Evolutionary conservation across 257 asterid genomes (phyloP).

Genomic region (Plantago elongata): DNA sequence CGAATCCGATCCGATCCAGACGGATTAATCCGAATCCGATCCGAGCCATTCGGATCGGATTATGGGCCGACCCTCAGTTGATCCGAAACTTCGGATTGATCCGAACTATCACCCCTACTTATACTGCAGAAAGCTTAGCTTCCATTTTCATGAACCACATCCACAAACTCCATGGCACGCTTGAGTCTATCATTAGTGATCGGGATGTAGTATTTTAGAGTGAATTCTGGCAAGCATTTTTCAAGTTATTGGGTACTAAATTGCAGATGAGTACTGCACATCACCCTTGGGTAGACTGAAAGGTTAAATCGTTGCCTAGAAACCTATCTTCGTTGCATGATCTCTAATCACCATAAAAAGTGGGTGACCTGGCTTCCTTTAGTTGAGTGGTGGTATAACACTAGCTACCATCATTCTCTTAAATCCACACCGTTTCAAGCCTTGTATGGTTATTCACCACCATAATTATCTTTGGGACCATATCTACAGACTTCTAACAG

Average conservation of each 20-base stretch:
- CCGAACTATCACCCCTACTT: too few relatives aligned
- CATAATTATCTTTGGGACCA: neutral
- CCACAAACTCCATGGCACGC: neutral
- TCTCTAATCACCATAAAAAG: neutral
- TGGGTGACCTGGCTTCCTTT: neutral
- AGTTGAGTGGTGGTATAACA: constrained; percentile 7
- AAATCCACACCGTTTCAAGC: neutral
- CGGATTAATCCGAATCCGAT: too few relatives aligned
- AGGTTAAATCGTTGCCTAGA: constrained; percentile 3
- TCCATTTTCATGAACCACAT: neutral
- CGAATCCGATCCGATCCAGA: too few relatives aligned
- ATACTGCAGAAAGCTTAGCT: neutral
- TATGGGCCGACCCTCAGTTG: too few relatives aligned
- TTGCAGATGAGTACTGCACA: neutral
- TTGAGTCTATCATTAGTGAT: neutral
- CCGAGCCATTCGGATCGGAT: too few relatives aligned
- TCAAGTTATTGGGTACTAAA: neutral
- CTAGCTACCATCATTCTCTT: neutral
- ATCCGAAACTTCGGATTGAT: too few relatives aligned
- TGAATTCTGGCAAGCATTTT: neutral
- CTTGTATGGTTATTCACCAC: neutral
- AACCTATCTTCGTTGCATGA: neutral
- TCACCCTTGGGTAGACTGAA: constrained; percentile 12
- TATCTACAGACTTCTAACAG: too few relatives aligned
- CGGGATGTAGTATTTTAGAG: neutral